These are phyloP conservation scores for Apiotrichum gracile DNA, from an alignment of 1,284 basidiomycete species.

Conservation along the genomic window DNA sequence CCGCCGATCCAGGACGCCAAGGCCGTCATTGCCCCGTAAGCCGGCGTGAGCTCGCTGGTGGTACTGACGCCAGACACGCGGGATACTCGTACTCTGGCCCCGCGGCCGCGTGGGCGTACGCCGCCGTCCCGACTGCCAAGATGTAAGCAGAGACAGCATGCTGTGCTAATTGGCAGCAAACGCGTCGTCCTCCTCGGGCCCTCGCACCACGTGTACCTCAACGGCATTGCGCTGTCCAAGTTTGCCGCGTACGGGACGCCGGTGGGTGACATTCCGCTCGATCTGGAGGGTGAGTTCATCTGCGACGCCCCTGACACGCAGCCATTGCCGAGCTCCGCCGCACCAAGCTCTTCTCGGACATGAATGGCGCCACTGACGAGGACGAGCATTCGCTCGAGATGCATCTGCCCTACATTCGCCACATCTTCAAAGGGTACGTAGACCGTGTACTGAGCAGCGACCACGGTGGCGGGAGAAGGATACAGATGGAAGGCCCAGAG, in stretches of 20 bases:
- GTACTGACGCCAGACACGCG: conserved; percentile 64
- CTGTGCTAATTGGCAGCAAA: conserved; percentile 53
- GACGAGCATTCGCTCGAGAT: conserved; percentile 98
- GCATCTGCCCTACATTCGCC: conserved; percentile 89
- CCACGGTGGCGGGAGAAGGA: too few species aligned
- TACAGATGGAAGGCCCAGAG: too few species aligned
- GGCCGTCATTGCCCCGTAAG: conserved; percentile 93
- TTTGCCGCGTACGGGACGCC: conserved; percentile 79
- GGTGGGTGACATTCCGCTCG: conserved; percentile 72
- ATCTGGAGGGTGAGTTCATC: conserved; percentile 61
- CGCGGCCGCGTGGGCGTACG: conserved; percentile 93
- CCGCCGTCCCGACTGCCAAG: conserved; percentile 68
- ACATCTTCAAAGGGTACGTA: conserved; percentile 71
- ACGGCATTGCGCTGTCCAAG: conserved; percentile 75
- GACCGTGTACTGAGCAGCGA: background rate
- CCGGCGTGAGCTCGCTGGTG: conserved; percentile 3
- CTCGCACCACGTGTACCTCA: conserved; percentile 85
- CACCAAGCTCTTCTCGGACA: conserved; percentile 66
- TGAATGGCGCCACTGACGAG: conserved; percentile 69
- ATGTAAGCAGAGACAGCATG: conserved; percentile 68
- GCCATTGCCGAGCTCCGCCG: conserved; percentile 62
- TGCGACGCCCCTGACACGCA: conserved; percentile 34
- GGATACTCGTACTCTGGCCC: conserved; percentile 93
- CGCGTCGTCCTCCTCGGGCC: conserved; percentile 93
- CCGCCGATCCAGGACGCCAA: conserved; percentile 72